These are phyloP conservation scores for Aspergillus puulaauensis DNA, from an alignment of 2,329 filamentous ascomycete species.

Conservation along the genomic window DNA sequence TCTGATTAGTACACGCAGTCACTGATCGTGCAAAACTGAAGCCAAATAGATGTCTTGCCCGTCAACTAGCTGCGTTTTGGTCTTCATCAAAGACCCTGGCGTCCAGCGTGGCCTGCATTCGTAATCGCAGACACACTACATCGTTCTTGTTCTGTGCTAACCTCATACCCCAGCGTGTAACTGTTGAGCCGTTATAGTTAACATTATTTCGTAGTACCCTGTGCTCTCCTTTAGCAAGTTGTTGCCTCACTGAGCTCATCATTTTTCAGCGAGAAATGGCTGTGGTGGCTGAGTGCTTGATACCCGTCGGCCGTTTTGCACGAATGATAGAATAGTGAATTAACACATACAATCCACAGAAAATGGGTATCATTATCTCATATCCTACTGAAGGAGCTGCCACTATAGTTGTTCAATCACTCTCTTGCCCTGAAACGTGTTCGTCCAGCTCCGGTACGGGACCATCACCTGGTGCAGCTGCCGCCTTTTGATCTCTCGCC, in stretches of 20 bases:
- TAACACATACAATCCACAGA: not conserved
- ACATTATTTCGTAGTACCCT: slow-evolving; percentile 18
- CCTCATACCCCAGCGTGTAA: slow-evolving; percentile 15
- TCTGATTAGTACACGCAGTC: slow-evolving; percentile 10
- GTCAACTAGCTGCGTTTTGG: slow-evolving; percentile 1
- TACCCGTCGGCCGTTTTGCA: not conserved
- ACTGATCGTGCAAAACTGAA: slow-evolving; percentile 12
- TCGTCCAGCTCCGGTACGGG: slow-evolving; percentile 17
- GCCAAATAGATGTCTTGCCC: slow-evolving; percentile 9
- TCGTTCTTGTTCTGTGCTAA: not conserved
- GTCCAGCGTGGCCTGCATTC: not conserved
- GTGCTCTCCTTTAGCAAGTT: slow-evolving; percentile 9
- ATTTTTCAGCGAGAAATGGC: slow-evolving; percentile 1
- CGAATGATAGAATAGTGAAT: slow-evolving; percentile 7
- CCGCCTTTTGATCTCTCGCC: slow-evolving; percentile 36
- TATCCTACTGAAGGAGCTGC: not conserved
- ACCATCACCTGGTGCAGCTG: slow-evolving; percentile 20
- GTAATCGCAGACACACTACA: not conserved
- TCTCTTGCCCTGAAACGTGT: slow-evolving; percentile 16
- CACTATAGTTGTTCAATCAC: not conserved
- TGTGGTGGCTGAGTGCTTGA: not conserved
- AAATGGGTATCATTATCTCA: slow-evolving; percentile 12
- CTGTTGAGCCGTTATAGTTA: slow-evolving; percentile 13
- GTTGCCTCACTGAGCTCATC: slow-evolving; percentile 2
- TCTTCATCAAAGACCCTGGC: not conserved